Evolutionary conservation across 2,329 filamentous ascomycete species (phyloP), one percentile per base, ranked within the genome.

Genomic region (Hypoxylon sp.): DNA sequence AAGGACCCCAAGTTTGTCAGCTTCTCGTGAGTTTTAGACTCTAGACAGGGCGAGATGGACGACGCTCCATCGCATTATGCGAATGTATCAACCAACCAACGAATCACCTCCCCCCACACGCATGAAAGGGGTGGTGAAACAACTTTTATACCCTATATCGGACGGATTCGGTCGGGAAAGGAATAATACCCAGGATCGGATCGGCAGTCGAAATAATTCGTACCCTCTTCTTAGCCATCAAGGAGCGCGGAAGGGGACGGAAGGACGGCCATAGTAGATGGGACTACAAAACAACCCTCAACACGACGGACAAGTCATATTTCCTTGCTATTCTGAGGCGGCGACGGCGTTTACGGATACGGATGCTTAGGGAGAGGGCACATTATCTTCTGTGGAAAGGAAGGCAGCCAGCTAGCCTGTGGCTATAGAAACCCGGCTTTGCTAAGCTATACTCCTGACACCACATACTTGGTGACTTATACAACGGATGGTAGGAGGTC

Each of bases 1-100:
- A 84, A 87, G 72, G 94, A 98, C 79, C 92, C 93, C 61, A 97
- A 97, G 79, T 96, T 97, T 72, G 92, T 98, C 58, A 96, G 91
- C 72, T 98, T 98, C 76, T 91, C 88, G 58, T 90, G 72, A 82
- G 48, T 17, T 13, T 5, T 9, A n/a, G 29, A n/a, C n/a, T n/a
- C n/a, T n/a, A n/a, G n/a, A n/a, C n/a, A n/a, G n/a, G n/a, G n/a
- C n/a, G n/a, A 26, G 9, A n/a, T 23, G 3, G 8, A 5, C 11
- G 8, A 40, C 21, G 2, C 18, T 23, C 13, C 9, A 7, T 38
- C 17, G 6, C 7, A n/a, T n/a, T n/a, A n/a, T n/a, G n/a, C n/a
- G n/a, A n/a, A n/a, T n/a, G n/a, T n/a, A n/a, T n/a, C n/a, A n/a
- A n/a, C n/a, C n/a, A n/a, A n/a, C n/a, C n/a, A n/a, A n/a, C n/a